A percentile compares a stretch with the other conserved stretches of the same genome.
phyloP scores from a whole-genome alignment of 2,329 filamentous ascomycete genomes.

The Epicoccum sorghinum region DNA sequence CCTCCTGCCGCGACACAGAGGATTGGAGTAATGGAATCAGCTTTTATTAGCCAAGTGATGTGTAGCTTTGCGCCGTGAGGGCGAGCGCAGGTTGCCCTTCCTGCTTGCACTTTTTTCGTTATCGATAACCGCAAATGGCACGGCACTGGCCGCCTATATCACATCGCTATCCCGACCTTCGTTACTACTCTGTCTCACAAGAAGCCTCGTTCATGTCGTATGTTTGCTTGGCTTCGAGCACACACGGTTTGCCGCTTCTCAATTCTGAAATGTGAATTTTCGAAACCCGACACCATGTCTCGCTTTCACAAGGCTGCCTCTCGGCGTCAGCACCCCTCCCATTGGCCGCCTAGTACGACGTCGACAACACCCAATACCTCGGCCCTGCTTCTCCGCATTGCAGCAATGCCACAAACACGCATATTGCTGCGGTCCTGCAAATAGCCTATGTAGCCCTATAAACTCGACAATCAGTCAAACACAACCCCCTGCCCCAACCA shows the following conservation, averaged over 20 bases:
- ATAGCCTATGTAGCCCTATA: slow-evolving; percentile 11
- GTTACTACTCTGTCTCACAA: background rate
- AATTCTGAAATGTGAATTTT: too few species aligned
- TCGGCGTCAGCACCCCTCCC: slow-evolving; percentile 6
- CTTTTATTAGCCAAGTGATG: background rate
- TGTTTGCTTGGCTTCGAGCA: too few species aligned
- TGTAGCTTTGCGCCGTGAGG: background rate
- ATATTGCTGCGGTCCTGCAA: background rate
- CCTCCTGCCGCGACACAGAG: background rate
- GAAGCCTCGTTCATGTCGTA: background rate
- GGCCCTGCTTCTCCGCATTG: slow-evolving; percentile 15
- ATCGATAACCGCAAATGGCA: background rate
- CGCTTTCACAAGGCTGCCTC: background rate
- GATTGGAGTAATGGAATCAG: background rate
- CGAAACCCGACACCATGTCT: too few species aligned
- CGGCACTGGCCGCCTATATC: background rate
- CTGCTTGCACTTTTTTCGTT: slow-evolving; percentile 35
- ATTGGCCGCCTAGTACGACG: slow-evolving; percentile 11
- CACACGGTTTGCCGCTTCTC: too few species aligned
- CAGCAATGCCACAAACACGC: background rate
- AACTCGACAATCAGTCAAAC: background rate
- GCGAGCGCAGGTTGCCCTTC: slow-evolving; percentile 13
- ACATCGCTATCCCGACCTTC: background rate
- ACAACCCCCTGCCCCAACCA: background rate
- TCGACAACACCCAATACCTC: slow-evolving; percentile 11